Conservation (phyloP, 495 filamentous ascomycete species). For the Penicillium simplicissimum region DNA sequence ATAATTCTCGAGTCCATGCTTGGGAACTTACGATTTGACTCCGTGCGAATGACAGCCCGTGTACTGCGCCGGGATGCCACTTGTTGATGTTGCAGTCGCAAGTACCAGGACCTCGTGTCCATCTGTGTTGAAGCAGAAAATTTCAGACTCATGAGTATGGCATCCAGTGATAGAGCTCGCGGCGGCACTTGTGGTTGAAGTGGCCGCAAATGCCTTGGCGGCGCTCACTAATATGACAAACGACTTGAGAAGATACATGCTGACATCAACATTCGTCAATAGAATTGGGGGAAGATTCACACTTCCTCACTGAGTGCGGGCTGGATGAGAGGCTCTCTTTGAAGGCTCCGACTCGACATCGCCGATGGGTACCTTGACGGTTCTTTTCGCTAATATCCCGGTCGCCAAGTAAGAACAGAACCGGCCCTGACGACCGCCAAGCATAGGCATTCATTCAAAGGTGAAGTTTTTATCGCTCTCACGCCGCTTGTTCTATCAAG, state of each 20-base stretch:
- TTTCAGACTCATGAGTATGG: slow-evolving; percentile 38
- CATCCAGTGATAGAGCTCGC: slow-evolving; percentile 42
- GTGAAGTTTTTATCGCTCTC: slow-evolving; percentile 1
- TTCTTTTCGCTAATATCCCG: not conserved
- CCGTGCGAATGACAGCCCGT: slow-evolving; percentile 55
- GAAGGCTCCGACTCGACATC: not conserved
- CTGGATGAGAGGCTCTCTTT: not conserved
- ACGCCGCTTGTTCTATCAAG: slow-evolving; percentile 18
- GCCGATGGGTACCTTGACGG: not conserved
- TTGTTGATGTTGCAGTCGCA: slow-evolving; percentile 41
- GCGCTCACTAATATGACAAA: slow-evolving; percentile 15
- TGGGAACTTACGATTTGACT: slow-evolving; percentile 40
- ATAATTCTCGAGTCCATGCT: not conserved
- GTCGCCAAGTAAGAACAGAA: slow-evolving; percentile 17
- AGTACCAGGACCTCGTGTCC: slow-evolving; percentile 44
- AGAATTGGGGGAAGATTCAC: not conserved
- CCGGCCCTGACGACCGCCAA: slow-evolving; percentile 13
- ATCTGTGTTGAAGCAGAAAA: slow-evolving; percentile 43
- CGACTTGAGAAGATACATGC: slow-evolving; percentile 16
- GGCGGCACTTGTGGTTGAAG: slow-evolving; percentile 21
- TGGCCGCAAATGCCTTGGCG: slow-evolving; percentile 19
- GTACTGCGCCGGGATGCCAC: slow-evolving; percentile 47
- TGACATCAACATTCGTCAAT: not conserved
- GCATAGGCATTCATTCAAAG: not conserved
- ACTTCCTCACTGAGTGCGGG: not conserved